Evolutionary conservation across 352 stramenopile genomes (phyloP), one percentile per base, ranked within the genome.

Genomic region (Peronospora destructor): DNA sequence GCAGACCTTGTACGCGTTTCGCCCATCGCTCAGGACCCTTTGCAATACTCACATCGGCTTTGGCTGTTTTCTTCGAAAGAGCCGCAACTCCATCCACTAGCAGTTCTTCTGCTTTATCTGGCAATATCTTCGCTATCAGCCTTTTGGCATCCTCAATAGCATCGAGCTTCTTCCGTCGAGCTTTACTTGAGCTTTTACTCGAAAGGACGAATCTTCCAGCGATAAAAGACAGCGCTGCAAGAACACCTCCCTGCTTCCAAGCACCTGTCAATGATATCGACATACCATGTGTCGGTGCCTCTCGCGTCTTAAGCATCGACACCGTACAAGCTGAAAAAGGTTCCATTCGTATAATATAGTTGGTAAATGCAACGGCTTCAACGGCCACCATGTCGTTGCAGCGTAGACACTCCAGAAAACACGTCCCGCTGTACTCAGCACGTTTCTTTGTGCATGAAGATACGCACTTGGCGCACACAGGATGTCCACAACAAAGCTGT

Each of bases 401-500:
- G 45, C 63, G 73, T 2, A 56, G 37, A 50, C 76, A 85, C 29
- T 80, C 64, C 32, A 85, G 62, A 28, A 82, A 72, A 41, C 71
- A 85, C 21, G 66, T 63, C 13, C 51, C 32, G 6, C 64, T 59
- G 42, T 62, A 47, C 26, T 82, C 73, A 7, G 70, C 60, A 46
- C 80, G 66, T 16, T 58, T 59, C 40, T 85, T 63, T 2, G 66
- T 52, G 16, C 56, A 50, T 11, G 73, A 82, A 11, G 75, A 61
- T 38, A 84, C 56, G 45, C 79, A 90, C 17, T 61, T 57, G 3
- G 71, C 56, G 49, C 79, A 90, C 25, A 90, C 52, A 1, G 65
- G 57, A 17, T 90, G 79, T 8, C 76, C 68, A 45, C 79, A 90
- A 40, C 68, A 76, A 13, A 90, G 59, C 19, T 87, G 79, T 1